phyloP scores from a whole-genome alignment of 129 eudicot species.

The Flaveria ramosissima region DNA sequence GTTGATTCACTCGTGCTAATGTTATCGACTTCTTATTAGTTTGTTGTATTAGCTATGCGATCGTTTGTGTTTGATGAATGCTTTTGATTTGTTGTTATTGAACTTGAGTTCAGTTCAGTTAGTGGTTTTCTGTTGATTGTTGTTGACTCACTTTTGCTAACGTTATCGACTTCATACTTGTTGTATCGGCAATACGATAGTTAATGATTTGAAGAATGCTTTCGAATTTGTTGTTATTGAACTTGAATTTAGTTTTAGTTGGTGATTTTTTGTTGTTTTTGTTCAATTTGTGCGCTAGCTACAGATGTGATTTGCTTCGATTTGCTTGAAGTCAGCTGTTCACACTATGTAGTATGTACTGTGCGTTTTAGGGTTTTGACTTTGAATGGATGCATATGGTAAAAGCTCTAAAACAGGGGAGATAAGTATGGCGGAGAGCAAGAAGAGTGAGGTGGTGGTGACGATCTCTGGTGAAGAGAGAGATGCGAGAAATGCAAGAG shows the following conservation, averaged over 20 bases:
- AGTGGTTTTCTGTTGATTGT: no score
- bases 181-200: background rate
- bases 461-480: slow-evolving; percentile 45
- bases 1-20: background rate
- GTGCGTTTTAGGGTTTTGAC: slow-evolving; percentile 32
- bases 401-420: slow-evolving; percentile 53
- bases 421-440: slow-evolving; percentile 63
- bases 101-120: background rate
- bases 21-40: background rate
- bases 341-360: background rate
- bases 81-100: background rate
- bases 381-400: slow-evolving; percentile 58
- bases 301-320: slow-evolving; percentile 1
- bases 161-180: background rate
- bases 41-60: background rate
- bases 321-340: slow-evolving; percentile 4
- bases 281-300: no score
- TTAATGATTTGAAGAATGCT: background rate
- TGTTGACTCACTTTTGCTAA: background rate
- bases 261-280: background rate
- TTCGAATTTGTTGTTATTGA: background rate
- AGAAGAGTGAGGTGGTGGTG: slow-evolving; percentile 45
- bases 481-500: slow-evolving; percentile 34
- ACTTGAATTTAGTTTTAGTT: background rate
- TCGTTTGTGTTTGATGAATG: background rate